A percentile compares a stretch with the other conserved stretches of the same genome.
These are phyloP conservation scores for Pseudoperonospora humuli DNA, from an alignment of 352 stramenopile species.

Conservation along the genomic window DNA sequence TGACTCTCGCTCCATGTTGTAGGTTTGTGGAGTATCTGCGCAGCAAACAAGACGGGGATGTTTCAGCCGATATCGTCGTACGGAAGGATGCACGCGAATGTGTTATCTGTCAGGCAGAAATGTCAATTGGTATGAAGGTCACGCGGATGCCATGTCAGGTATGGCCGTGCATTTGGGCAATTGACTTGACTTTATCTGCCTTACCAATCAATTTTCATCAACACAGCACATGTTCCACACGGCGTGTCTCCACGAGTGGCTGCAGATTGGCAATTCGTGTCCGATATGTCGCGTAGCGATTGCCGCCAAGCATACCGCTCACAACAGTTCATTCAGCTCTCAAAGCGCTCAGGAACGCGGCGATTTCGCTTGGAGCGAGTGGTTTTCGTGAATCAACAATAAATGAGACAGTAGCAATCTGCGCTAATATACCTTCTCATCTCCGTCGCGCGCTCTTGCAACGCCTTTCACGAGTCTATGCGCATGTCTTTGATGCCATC, in stretches of 20 bases:
- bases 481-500: no score
- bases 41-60: constrained; percentile 13
- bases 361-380: constrained; percentile 65
- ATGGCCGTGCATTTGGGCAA: not conserved
- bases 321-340: constrained; percentile 15
- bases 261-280: constrained; percentile 79
- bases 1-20: not conserved
- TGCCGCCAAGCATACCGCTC: constrained; percentile 33
- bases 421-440: no score
- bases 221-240: constrained; percentile 78
- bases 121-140: constrained; percentile 59
- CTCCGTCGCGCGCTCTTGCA: no score
- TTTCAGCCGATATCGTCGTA: constrained; percentile 42
- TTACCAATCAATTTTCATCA: not conserved
- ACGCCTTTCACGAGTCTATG: no score
- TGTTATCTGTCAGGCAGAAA: constrained; percentile 76
- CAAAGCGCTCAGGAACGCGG: constrained; percentile 41
- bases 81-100: constrained; percentile 67
- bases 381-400: constrained; percentile 65
- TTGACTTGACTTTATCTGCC: not conserved
- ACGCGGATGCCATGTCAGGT: constrained; percentile 70
- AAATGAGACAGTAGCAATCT: no score
- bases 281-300: constrained; percentile 78
- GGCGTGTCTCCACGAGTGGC: constrained; percentile 66
- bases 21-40: constrained; percentile 61